Evolutionary conservation across 2,329 filamentous ascomycete genomes (phyloP).

Genomic region (Neocatenulostroma microsporum): DNA sequence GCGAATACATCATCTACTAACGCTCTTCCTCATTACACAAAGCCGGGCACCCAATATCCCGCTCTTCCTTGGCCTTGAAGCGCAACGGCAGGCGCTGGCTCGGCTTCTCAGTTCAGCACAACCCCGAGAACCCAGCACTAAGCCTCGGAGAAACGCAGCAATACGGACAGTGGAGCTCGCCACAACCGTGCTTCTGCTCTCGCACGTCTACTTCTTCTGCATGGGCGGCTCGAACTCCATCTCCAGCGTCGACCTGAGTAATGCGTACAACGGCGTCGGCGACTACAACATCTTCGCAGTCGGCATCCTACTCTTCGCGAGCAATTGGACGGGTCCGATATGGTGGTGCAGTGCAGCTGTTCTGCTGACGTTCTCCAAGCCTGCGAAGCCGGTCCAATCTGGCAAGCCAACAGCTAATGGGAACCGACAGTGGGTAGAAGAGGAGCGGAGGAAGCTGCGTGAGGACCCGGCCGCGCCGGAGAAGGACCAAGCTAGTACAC

Average conservation of each 20-base stretch:
- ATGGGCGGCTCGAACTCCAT: conserved; percentile 90
- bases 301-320: conserved; percentile 71
- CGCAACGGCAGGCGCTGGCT: conserved; percentile 38
- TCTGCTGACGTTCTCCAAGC: conserved; percentile 36
- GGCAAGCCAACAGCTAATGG: conserved; percentile 12
- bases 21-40: conserved; percentile 77
- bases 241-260: conserved; percentile 88
- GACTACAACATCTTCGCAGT: conserved; percentile 75
- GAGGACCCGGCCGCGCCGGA: conserved; percentile 7
- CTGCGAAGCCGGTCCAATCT: conserved; percentile 12
- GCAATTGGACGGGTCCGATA: conserved; percentile 86
- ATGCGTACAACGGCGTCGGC: conserved; percentile 84
- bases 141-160: conserved; percentile 4
- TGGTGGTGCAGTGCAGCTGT: conserved; percentile 71
- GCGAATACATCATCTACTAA: conserved; percentile 57
- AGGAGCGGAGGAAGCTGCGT: conserved; percentile 22
- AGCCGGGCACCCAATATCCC: conserved; percentile 79
- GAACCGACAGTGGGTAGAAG: conserved; percentile 20
- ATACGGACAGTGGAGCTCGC: conserved; percentile 37
- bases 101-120: conserved; percentile 10
- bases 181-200: conserved; percentile 64
- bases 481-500: background rate
- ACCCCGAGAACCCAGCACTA: background rate
- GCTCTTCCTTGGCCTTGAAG: conserved; percentile 66
- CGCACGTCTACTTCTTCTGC: conserved; percentile 80